phyloP scores from a whole-genome alignment of 306 rosid species.

The Vicia villosa region DNA sequence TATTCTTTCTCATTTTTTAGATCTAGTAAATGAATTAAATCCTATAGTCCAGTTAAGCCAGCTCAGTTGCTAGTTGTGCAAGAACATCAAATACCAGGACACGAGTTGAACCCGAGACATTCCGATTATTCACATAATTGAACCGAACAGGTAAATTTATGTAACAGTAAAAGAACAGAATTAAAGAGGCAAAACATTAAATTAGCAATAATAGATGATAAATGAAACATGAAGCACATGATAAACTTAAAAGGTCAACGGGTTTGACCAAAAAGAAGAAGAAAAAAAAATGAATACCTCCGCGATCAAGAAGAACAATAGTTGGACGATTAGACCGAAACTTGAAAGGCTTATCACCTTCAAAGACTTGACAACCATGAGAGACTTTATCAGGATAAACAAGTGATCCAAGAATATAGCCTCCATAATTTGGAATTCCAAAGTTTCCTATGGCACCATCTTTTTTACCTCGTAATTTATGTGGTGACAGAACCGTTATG shows the following conservation, averaged over 20 bases:
- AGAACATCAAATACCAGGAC: too few relatives aligned
- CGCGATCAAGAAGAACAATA: slow-evolving; percentile 82
- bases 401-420: slow-evolving; percentile 71
- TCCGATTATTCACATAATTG: too few relatives aligned
- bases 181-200: neutral
- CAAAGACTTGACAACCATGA: slow-evolving; percentile 62
- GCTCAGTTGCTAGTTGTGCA: too few relatives aligned
- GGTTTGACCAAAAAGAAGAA: neutral
- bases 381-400: slow-evolving; percentile 60
- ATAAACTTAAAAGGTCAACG: slow-evolving; percentile 29
- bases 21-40: neutral
- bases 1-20: too few relatives aligned
- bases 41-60: neutral
- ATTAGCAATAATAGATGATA: neutral
- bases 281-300: slow-evolving; percentile 51
- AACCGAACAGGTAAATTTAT: neutral
- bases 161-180: neutral
- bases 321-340: slow-evolving; percentile 47
- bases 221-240: neutral
- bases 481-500: slow-evolving; percentile 66
- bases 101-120: too few relatives aligned
- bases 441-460: slow-evolving; percentile 86
- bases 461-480: slow-evolving; percentile 41
- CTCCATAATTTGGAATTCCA: slow-evolving; percentile 94
- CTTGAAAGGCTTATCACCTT: slow-evolving; percentile 74